Percentiles rank a stretch among this genome's conserved stretches.
These are phyloP conservation scores for Penicillium ochrochloron DNA, from an alignment of 495 filamentous ascomycete genomes.

Conservation along the genomic window DNA sequence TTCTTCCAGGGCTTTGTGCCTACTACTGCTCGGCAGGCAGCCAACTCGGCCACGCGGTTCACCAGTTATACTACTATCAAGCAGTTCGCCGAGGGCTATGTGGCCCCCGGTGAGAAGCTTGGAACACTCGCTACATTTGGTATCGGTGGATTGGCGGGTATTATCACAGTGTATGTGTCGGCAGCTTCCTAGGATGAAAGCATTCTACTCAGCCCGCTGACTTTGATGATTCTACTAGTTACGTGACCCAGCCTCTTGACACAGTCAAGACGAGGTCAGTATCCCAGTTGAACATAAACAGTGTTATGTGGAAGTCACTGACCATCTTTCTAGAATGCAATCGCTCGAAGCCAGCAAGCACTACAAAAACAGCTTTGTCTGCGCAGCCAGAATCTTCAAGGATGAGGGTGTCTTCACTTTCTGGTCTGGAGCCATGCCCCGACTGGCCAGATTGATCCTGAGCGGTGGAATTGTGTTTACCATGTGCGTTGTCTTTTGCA, in stretches of 20 bases:
- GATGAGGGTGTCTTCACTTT: constrained; percentile 90
- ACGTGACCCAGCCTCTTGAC: constrained; percentile 85
- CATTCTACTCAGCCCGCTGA: neutral
- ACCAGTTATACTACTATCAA: constrained; percentile 87
- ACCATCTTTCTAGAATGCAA: constrained; percentile 75
- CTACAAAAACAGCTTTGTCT: constrained; percentile 89
- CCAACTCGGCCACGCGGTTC: constrained; percentile 90
- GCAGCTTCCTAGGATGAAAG: neutral
- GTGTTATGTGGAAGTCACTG: constrained; percentile 3
- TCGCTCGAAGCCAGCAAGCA: constrained; percentile 81
- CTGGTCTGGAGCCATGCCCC: constrained; percentile 90
- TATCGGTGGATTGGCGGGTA: constrained; percentile 84
- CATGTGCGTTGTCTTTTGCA: constrained; percentile 64
- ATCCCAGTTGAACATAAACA: neutral
- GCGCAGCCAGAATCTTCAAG: constrained; percentile 80
- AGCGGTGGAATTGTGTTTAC: constrained; percentile 98
- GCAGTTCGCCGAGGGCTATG: constrained; percentile 90
- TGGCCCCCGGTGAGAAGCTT: constrained; percentile 92
- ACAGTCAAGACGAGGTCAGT: constrained; percentile 86
- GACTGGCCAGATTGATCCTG: constrained; percentile 80
- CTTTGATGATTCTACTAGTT: constrained; percentile 38
- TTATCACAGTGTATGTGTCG: constrained; percentile 84
- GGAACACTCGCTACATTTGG: constrained; percentile 88
- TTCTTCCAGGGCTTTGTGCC: constrained; percentile 98
- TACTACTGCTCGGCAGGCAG: constrained; percentile 91